Base-by-base conservation (phyloP, 805 yeast genomes). In the Scheffersomyces spartinae region DNA sequence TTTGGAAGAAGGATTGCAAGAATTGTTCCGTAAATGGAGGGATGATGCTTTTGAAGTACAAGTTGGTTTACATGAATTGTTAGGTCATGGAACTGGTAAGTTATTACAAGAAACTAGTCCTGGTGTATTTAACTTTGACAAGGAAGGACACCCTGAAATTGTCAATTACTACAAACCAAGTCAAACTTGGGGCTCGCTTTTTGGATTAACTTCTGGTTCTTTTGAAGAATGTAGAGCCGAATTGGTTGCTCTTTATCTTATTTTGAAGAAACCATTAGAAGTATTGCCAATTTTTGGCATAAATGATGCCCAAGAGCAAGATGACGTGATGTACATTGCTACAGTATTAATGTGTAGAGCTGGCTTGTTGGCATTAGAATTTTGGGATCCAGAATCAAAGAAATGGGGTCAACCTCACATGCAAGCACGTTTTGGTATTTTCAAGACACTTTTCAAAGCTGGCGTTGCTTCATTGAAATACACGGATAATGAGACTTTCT, bases 391-490 rank as follows among this genome's bases (percentile, higher is more conserved):
- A 20, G 52, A 53, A 23, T 66, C 82, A 15, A 57, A 61, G 31
- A 83, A 82, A 53, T 84, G 95, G 94, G 95, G 95, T 16, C 95
- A 84, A 56, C 75, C 95, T 9, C 95, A 84, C 49, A 82, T 83
- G 84, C 94, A 83, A 56, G 95, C 94, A 3, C 65, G 95, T 50
- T 84, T 68, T 53, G 82, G 91, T 17, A 83, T 84, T 38, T 64
- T 81, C 65, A 81, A 80, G 55, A 67, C 76, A 9, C 74, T 81
- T 45, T 53, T 79, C 40, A 64, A 72, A 27, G 76, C 84, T 1
- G 74, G 79, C 15, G 51, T 57, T 13, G 74, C 74, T 15, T 55
- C 58, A 25, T 52, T 84, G 26, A 63, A 61, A 18, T 57, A 63
- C 39, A 43, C 65, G 9, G 58, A 65, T 32, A 52, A 51, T 4